Percentiles rank a stretch among this genome's conserved stretches.
Evolutionary conservation across 768 basidiomycete species (phyloP).

Genomic region (Lentinula edodes): DNA sequence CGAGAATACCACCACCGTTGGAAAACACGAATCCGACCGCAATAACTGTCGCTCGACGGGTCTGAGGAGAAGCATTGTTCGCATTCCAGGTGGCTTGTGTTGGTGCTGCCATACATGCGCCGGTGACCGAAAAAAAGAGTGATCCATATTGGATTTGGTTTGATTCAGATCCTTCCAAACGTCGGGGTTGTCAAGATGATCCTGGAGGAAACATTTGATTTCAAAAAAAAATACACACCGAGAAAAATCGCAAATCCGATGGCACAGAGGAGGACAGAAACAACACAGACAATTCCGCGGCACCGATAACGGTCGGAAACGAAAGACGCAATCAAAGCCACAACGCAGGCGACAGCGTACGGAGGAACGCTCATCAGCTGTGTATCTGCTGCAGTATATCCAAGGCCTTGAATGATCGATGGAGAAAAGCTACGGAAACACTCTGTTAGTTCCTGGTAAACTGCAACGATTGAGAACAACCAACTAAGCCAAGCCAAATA

Average conservation of each 20-base stretch:
- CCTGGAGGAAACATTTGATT: too few species aligned
- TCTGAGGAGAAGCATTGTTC: constrained; percentile 55
- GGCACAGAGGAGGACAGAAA: constrained; percentile 23
- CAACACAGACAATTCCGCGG: constrained; percentile 23
- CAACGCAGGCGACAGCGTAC: constrained; percentile 42
- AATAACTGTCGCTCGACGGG: constrained; percentile 52
- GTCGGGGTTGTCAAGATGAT: too few species aligned
- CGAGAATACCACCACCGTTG: constrained; percentile 55
- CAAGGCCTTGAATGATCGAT: constrained; percentile 63
- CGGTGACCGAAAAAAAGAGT: constrained; percentile 49
- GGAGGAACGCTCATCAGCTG: constrained; percentile 64
- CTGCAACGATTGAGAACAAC: background rate
- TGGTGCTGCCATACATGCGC: constrained; percentile 47
- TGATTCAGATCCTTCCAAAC: constrained; percentile 25
- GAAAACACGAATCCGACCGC: constrained; percentile 54
- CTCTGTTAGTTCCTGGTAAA: background rate
- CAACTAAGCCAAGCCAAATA: constrained; percentile 48
- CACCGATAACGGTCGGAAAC: constrained; percentile 21
- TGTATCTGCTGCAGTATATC: constrained; percentile 45
- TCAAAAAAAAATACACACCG: constrained; percentile 13
- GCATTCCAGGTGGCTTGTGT: constrained; percentile 54
- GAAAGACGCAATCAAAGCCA: constrained; percentile 17
- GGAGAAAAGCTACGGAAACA: constrained; percentile 54
- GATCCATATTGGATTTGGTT: constrained; percentile 45
- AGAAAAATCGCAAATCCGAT: constrained; percentile 34